These are phyloP conservation scores for Lepiota brunneoincarnata DNA, from an alignment of 768 basidiomycete genomes.

Conservation along the genomic window DNA sequence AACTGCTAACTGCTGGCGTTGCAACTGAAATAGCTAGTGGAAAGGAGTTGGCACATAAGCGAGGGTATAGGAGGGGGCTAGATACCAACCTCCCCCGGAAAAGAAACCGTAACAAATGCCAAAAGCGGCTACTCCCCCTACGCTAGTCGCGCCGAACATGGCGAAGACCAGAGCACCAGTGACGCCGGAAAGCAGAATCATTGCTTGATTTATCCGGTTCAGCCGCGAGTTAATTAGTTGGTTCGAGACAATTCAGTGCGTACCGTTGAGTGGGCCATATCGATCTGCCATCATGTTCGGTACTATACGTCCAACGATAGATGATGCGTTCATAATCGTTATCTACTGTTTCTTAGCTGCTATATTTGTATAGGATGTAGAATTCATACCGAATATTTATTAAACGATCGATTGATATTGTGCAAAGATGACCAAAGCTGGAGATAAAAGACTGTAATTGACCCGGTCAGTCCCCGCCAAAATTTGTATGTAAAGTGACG, in stretches of 20 bases:
- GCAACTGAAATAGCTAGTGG: constrained; percentile 36
- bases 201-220: constrained; percentile 26
- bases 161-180: constrained; percentile 46
- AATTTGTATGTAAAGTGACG: constrained; percentile 13
- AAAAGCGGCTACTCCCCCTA: constrained; percentile 41
- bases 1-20: constrained; percentile 36
- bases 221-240: constrained; percentile 1
- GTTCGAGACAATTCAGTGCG: constrained; percentile 11
- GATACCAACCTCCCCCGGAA: constrained; percentile 46
- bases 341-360: constrained; percentile 29
- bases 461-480: not conserved
- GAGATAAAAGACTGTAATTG: constrained; percentile 44
- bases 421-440: constrained; percentile 44
- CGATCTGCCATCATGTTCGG: constrained; percentile 53
- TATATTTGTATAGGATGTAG: not conserved
- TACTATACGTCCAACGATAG: constrained; percentile 56
- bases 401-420: constrained; percentile 33
- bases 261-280: constrained; percentile 48
- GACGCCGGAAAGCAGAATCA: constrained; percentile 38
- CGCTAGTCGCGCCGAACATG: constrained; percentile 44
- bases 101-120: constrained; percentile 53
- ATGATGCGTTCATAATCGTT: constrained; percentile 50
- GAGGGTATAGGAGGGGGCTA: not conserved
- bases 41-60: constrained; percentile 3
- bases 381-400: constrained; percentile 39